Percentiles rank a stretch among this genome's conserved stretches.
phyloP scores from a whole-genome alignment of 352 stramenopile species.

The Pythium insidiosum region DNA sequence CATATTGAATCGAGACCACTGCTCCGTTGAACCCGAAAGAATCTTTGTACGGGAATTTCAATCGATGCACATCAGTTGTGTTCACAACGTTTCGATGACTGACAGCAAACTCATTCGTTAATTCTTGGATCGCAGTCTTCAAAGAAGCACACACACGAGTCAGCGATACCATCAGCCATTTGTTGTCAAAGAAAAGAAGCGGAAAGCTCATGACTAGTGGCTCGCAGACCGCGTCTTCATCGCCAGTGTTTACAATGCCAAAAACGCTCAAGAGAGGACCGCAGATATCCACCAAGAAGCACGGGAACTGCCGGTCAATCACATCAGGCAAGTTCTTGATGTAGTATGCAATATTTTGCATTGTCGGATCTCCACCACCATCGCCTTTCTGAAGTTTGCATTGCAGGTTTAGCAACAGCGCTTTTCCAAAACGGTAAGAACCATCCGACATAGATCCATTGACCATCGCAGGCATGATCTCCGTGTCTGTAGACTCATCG shows the following conservation, averaged over 20 bases:
- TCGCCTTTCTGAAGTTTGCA: constrained; percentile 18
- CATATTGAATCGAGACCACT: constrained; percentile 10
- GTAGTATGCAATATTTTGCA: constrained; percentile 16
- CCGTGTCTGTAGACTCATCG: constrained; percentile 2
- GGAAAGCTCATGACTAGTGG: constrained; percentile 14
- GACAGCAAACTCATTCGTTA: constrained; percentile 6
- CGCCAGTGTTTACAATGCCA: constrained; percentile 14
- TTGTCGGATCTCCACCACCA: constrained; percentile 13
- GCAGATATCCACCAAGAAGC: constrained; percentile 19
- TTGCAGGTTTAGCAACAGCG: constrained; percentile 11
- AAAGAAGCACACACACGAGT: too few relatives aligned
- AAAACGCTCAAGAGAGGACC: constrained; percentile 15
- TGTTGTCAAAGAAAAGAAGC: too few relatives aligned
- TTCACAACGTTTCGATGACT: constrained; percentile 4
- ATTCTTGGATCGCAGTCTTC: constrained; percentile 10
- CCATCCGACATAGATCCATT: constrained; percentile 19
- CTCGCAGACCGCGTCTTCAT: constrained; percentile 17
- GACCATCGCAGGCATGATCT: not conserved
- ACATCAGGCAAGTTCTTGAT: constrained; percentile 13
- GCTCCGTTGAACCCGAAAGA: constrained; percentile 7
- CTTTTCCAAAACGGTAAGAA: constrained; percentile 6
- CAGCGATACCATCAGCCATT: too few relatives aligned
- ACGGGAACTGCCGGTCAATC: constrained; percentile 15
- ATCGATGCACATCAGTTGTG: constrained; percentile 7
- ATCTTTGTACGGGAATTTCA: constrained; percentile 19